Percentiles rank a stretch among this genome's conserved stretches.
These are phyloP conservation scores for Xylariaceae sp. DNA, from an alignment of 2,329 filamentous ascomycete genomes.

Conservation along the genomic window DNA sequence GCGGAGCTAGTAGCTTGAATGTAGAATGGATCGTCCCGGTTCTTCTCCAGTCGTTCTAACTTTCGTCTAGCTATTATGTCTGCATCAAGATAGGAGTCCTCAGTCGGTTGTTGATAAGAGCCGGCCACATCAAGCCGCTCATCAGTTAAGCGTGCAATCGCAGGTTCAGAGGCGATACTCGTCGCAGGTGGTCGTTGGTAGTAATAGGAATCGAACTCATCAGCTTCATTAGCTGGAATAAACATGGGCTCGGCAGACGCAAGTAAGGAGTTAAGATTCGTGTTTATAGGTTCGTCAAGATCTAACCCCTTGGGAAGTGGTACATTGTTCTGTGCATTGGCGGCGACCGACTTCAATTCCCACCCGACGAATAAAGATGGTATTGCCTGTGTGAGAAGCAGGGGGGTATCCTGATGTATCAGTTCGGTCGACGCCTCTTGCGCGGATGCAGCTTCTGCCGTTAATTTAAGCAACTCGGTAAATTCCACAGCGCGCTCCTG, in stretches of 20 bases:
- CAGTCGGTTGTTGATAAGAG: slow-evolving; percentile 57
- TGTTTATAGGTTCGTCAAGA: slow-evolving; percentile 77
- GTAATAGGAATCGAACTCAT: slow-evolving; percentile 66
- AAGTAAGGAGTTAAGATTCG: slow-evolving; percentile 65
- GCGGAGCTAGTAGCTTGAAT: slow-evolving; percentile 57
- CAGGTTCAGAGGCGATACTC: slow-evolving; percentile 53
- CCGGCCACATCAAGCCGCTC: slow-evolving; percentile 42
- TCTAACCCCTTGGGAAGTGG: slow-evolving; percentile 72
- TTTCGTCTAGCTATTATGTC: slow-evolving; percentile 71
- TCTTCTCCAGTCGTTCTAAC: slow-evolving; percentile 72
- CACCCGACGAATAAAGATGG: slow-evolving; percentile 80
- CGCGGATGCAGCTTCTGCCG: slow-evolving; percentile 71
- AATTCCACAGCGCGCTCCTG: slow-evolving; percentile 94
- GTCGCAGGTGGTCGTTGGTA: slow-evolving; percentile 51
- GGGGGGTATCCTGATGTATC: slow-evolving; percentile 62
- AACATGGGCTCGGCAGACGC: slow-evolving; percentile 51
- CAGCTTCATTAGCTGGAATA: slow-evolving; percentile 51
- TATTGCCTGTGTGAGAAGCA: slow-evolving; percentile 85
- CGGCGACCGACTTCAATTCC: slow-evolving; percentile 87
- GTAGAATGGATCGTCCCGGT: slow-evolving; percentile 94
- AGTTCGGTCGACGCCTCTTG: slow-evolving; percentile 57
- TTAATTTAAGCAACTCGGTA: slow-evolving; percentile 80
- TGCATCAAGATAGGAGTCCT: slow-evolving; percentile 65
- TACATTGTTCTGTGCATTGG: slow-evolving; percentile 78
- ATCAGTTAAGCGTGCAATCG: slow-evolving; percentile 50